phyloP scores from a whole-genome alignment of 2,329 filamentous ascomycete genomes.

The Amesomyces nigricolor region DNA sequence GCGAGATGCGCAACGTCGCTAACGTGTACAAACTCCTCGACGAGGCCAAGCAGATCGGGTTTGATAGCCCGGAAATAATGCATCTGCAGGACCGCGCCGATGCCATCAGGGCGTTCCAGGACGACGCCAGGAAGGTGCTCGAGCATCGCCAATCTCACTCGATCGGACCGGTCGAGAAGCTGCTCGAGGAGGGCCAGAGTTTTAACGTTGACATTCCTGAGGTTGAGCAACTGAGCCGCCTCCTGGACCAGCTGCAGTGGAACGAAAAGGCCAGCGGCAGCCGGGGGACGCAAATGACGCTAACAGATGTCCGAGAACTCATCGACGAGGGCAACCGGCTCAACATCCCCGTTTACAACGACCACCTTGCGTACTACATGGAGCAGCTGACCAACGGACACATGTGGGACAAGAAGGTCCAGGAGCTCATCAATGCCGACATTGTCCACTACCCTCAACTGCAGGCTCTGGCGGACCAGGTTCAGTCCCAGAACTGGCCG shows the following conservation, averaged over 20 bases:
- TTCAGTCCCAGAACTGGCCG: constrained; percentile 62
- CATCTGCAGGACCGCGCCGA: constrained; percentile 80
- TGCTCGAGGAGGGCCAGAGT: constrained; percentile 76
- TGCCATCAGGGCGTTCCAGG: constrained; percentile 78
- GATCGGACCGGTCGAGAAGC: constrained; percentile 74
- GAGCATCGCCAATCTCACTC: constrained; percentile 58
- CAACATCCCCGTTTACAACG: constrained; percentile 72
- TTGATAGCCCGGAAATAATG: constrained; percentile 86
- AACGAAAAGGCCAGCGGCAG: constrained; percentile 66
- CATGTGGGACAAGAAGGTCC: constrained; percentile 87
- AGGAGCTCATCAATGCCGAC: constrained; percentile 88
- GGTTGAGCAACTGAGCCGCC: constrained; percentile 57
- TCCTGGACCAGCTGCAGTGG: constrained; percentile 85
- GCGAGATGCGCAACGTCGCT: constrained; percentile 79
- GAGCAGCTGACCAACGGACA: constrained; percentile 73
- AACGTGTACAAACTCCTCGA: constrained; percentile 81
- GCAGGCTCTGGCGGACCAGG: constrained; percentile 83
- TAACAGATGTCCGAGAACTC: constrained; percentile 73
- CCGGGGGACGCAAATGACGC: constrained; percentile 58
- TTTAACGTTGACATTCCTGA: constrained; percentile 50
- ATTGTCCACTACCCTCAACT: constrained; percentile 90
- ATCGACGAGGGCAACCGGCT: constrained; percentile 73
- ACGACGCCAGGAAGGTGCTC: constrained; percentile 65
- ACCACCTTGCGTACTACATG: constrained; percentile 68
- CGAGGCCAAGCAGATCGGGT: constrained; percentile 80